These are phyloP conservation scores for Baudoinia panamericana DNA, from an alignment of 495 filamentous ascomycete genomes.

Conservation along the genomic window DNA sequence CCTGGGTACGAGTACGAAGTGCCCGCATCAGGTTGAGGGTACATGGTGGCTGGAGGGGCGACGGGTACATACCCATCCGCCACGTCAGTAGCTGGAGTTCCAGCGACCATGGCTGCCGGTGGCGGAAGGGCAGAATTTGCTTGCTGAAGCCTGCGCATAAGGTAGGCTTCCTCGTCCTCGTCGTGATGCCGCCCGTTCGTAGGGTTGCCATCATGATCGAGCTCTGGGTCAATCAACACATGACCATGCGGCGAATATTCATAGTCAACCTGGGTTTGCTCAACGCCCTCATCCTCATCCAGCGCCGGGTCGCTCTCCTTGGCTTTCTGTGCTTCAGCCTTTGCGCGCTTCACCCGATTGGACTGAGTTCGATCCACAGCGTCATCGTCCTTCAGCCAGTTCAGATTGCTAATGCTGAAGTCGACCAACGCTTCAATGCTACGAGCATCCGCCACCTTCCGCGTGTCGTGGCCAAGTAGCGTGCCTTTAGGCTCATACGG, in stretches of 20 bases:
- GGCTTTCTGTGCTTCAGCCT: slow-evolving; percentile 38
- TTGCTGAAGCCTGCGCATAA: slow-evolving; percentile 13
- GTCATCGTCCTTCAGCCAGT: slow-evolving; percentile 52
- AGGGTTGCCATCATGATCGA: slow-evolving; percentile 19
- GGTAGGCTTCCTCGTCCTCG: slow-evolving; percentile 16
- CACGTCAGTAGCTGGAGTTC: slow-evolving; percentile 4
- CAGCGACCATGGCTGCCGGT: slow-evolving; percentile 14
- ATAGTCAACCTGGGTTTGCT: slow-evolving; percentile 21
- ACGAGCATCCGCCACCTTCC: slow-evolving; percentile 71
- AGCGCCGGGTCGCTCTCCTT: slow-evolving; percentile 33
- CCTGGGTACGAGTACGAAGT: slow-evolving; percentile 17
- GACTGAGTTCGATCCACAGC: slow-evolving; percentile 34
- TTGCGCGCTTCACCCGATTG: slow-evolving; percentile 35
- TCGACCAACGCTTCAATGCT: slow-evolving; percentile 80
- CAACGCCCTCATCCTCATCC: slow-evolving; percentile 27
- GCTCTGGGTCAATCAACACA: slow-evolving; percentile 39
- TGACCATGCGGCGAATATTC: slow-evolving; percentile 25
- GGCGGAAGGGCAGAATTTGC: slow-evolving; percentile 11
- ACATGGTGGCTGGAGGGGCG: slow-evolving; percentile 26
- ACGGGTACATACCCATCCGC: slow-evolving; percentile 13
- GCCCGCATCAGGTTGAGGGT: slow-evolving; percentile 15
- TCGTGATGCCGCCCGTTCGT: slow-evolving; percentile 6
- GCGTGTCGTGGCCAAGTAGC: slow-evolving; percentile 77
- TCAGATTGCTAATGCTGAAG: slow-evolving; percentile 68
- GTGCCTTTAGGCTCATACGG: slow-evolving; percentile 77